Evolutionary conservation across 768 basidiomycete species (phyloP).

Genomic region (Cyclocybe aegerita): DNA sequence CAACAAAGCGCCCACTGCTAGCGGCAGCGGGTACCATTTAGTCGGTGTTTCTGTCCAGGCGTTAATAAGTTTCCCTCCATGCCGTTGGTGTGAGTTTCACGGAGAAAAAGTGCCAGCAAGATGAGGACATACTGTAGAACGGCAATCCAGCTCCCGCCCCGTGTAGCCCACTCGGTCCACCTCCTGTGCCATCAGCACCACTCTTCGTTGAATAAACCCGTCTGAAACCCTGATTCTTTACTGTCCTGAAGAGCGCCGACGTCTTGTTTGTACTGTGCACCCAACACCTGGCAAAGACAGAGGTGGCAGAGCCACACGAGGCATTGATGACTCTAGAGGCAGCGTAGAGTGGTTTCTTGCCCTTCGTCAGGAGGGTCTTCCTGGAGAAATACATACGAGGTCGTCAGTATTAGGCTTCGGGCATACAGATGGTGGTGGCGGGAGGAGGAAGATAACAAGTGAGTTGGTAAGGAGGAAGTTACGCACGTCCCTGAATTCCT

Average conservation of each 20-base stretch:
- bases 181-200: constrained; percentile 24
- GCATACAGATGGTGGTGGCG: constrained; percentile 15
- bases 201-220: constrained; percentile 39
- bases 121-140: constrained; percentile 47
- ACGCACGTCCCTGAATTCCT: constrained; percentile 20
- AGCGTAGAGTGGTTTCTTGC: constrained; percentile 55
- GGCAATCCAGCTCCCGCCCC: constrained; percentile 33
- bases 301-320: constrained; percentile 45
- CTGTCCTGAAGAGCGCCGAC: constrained; percentile 44
- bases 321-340: constrained; percentile 55
- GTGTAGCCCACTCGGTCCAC: constrained; percentile 18
- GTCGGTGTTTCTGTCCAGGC: constrained; percentile 89
- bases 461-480: constrained; percentile 1
- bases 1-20: constrained; percentile 88
- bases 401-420: constrained; percentile 11
- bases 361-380: constrained; percentile 49
- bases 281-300: constrained; percentile 51
- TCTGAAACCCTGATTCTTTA: constrained; percentile 36
- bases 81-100: background rate
- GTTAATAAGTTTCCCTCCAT: constrained; percentile 59
- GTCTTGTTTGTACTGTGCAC: constrained; percentile 54
- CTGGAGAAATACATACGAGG: constrained; percentile 48
- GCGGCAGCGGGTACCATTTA: constrained; percentile 92
- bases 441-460: constrained; percentile 6
- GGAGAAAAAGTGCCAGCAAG: background rate